These are phyloP conservation scores for Nyctanthes arbortristis DNA, from an alignment of 257 asterid genomes.

Conservation along the genomic window DNA sequence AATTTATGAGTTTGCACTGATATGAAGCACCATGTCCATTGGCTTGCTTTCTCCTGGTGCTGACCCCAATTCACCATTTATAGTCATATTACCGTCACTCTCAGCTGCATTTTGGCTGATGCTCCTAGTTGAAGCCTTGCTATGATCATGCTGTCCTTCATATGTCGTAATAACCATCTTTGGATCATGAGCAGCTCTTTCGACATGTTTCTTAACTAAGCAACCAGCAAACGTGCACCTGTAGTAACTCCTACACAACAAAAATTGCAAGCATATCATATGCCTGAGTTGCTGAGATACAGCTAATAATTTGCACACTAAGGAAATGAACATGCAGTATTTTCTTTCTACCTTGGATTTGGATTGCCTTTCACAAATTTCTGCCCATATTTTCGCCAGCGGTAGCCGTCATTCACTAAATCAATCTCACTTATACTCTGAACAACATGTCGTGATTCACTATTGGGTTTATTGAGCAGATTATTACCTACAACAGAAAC, in stretches of 20 bases:
- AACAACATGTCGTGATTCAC: conserved; percentile 65
- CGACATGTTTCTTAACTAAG: conserved; percentile 88
- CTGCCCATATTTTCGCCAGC: conserved; percentile 99
- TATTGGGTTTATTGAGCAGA: conserved; percentile 44
- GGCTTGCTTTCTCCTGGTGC: conserved; percentile 51
- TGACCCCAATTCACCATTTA: conserved; percentile 48
- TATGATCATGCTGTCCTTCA: conserved; percentile 79
- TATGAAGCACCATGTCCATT: conserved; percentile 60
- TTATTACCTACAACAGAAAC: conserved; percentile 40
- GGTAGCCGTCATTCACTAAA: conserved; percentile 78
- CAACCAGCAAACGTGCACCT: conserved; percentile 83
- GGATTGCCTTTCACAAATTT: conserved; percentile 93
- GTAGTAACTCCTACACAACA: conserved; percentile 76
- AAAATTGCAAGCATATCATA: too few relatives aligned
- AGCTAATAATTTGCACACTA: not conserved
- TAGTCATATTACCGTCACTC: conserved; percentile 30
- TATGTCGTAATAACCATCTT: conserved; percentile 76
- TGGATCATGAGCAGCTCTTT: conserved; percentile 80
- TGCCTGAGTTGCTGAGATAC: too few relatives aligned
- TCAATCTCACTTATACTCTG: conserved; percentile 80
- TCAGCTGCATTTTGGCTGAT: conserved; percentile 39
- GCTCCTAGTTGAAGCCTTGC: conserved; percentile 53
- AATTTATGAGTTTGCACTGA: conserved; percentile 52
- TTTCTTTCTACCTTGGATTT: conserved; percentile 72
- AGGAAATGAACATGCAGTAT: not conserved